These are phyloP conservation scores for Lipomyces yarrowii DNA, from an alignment of 1,139 yeast genomes.

Conservation along the genomic window DNA sequence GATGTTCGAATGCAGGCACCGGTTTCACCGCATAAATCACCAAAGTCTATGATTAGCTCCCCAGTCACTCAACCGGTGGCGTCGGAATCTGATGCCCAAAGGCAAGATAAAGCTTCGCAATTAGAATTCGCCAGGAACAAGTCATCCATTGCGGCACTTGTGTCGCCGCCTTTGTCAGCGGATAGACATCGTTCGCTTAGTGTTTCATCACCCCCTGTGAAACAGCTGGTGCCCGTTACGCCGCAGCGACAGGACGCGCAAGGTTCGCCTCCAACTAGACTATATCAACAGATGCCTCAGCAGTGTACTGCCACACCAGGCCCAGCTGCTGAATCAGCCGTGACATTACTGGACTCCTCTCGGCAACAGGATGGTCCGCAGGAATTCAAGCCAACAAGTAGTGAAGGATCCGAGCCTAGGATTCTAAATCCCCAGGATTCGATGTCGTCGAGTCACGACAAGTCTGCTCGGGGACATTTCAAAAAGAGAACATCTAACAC, in stretches of 20 bases:
- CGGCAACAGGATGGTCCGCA: background rate
- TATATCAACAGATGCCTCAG: background rate
- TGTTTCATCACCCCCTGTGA: background rate
- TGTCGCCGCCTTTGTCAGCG: conserved; percentile 8
- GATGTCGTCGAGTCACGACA: background rate
- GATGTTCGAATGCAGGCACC: background rate
- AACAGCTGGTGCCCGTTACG: background rate
- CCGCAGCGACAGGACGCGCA: background rate
- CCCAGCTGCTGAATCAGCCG: background rate
- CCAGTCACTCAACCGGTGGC: background rate
- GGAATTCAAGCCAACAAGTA: background rate
- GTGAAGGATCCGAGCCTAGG: background rate
- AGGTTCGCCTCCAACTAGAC: background rate
- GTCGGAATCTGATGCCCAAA: background rate
- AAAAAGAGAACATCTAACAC: background rate
- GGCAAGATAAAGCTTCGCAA: background rate
- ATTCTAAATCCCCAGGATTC: background rate
- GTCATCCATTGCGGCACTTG: conserved; percentile 12
- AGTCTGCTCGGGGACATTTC: background rate
- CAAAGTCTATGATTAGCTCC: background rate
- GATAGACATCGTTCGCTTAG: background rate
- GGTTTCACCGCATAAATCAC: background rate
- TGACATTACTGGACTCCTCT: background rate
- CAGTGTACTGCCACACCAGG: background rate
- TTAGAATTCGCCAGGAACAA: conserved; percentile 4